Percentiles rank a stretch among this genome's conserved stretches.
Evolutionary conservation across 2,329 filamentous ascomycete species (phyloP).

Genomic region (Botrytis fragariae): DNA sequence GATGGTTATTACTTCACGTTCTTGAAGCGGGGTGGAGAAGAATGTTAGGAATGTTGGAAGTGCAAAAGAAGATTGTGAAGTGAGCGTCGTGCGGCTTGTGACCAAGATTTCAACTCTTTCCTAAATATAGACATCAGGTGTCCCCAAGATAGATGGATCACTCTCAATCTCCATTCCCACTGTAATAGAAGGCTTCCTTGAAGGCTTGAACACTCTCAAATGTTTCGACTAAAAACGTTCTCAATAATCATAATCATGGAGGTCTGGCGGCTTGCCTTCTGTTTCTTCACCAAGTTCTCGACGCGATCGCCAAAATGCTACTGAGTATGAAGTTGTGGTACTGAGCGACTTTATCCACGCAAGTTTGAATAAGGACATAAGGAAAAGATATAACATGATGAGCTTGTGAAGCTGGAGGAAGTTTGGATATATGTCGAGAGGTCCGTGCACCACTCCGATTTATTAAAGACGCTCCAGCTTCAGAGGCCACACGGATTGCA

Average conservation of each 20-base stretch:
- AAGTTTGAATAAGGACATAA: not conserved
- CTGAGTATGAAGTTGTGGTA: not conserved
- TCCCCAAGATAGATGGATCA: too few relatives aligned
- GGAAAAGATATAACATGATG: not conserved
- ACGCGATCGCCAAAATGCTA: not conserved
- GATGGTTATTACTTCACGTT: not conserved
- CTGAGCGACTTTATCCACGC: not conserved
- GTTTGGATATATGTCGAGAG: not conserved
- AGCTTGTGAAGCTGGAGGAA: not conserved
- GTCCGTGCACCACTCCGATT: not conserved
- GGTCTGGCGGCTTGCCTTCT: not conserved
- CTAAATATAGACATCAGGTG: not conserved
- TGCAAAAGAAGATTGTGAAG: not conserved
- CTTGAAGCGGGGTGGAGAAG: not conserved
- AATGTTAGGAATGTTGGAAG: slow-evolving; percentile 4
- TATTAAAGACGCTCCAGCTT: not conserved
- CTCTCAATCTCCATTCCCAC: not conserved
- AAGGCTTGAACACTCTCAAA: not conserved
- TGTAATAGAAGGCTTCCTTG: not conserved
- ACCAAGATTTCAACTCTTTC: not conserved
- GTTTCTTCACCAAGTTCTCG: not conserved
- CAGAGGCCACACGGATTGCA: not conserved
- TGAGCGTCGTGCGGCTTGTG: not conserved
- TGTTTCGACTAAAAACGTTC: not conserved
- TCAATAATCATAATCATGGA: not conserved